Conservation (phyloP, 164 flowering plant species). For the Stephania japonica region DNA sequence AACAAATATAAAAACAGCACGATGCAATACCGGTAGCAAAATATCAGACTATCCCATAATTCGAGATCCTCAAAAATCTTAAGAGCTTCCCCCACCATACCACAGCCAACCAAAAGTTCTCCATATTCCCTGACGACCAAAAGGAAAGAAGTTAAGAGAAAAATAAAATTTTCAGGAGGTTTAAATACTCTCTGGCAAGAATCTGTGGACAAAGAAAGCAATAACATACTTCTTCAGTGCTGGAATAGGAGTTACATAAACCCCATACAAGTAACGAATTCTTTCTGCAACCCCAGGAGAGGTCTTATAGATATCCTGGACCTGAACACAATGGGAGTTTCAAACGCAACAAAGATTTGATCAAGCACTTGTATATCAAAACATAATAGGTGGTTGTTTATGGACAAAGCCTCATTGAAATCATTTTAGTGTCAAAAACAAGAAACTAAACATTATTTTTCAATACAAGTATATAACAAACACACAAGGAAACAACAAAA, state of each 20-base stretch:
- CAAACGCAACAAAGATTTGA: background rate
- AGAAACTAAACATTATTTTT: background rate
- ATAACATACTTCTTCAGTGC: constrained; percentile 59
- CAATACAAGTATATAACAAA: background rate
- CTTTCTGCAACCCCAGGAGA: constrained; percentile 56
- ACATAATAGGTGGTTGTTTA: background rate
- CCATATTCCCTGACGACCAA: constrained; percentile 62
- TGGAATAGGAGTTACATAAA: constrained; percentile 61
- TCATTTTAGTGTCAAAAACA: background rate
- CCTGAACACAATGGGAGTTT: constrained; percentile 35
- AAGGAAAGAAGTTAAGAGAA: background rate
- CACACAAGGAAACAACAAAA: background rate
- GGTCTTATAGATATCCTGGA: constrained; percentile 37
- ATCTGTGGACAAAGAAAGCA: constrained; percentile 2
- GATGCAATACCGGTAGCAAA: constrained; percentile 58
- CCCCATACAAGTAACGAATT: constrained; percentile 51
- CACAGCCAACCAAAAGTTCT: constrained; percentile 71
- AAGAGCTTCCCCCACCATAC: constrained; percentile 85
- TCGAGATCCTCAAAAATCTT: constrained; percentile 79
- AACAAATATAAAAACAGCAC: background rate
- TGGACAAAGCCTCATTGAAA: background rate
- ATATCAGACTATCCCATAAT: constrained; percentile 93
- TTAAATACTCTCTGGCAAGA: background rate
- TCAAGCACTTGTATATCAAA: background rate
- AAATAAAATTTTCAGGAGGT: background rate